phyloP scores from a whole-genome alignment of 176 grass and related monocot genomes.

The Olyra latifolia region DNA sequence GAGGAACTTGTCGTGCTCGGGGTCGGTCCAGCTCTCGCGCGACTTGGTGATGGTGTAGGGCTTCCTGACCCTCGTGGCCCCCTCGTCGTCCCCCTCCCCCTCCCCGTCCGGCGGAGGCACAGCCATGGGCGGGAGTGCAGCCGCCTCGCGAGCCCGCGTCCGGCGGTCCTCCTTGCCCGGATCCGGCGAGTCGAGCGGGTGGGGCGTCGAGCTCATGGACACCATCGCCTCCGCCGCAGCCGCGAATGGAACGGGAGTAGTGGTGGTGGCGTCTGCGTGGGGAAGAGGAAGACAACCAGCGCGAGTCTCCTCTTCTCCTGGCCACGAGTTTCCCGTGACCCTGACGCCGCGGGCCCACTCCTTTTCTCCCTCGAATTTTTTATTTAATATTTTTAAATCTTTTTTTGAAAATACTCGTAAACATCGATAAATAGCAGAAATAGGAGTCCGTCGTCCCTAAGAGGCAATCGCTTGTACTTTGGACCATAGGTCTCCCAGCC shows the following conservation, averaged over 20 bases:
- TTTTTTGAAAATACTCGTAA: too few relatives aligned
- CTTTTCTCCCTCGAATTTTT: fast-evolving
- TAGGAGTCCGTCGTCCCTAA: too few relatives aligned
- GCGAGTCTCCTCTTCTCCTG: neutral
- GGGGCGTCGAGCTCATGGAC: conserved; percentile 11
- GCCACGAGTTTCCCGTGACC: conserved; percentile 17
- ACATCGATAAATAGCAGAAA: too few relatives aligned
- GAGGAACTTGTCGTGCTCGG: conserved; percentile 61
- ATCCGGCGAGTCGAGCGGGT: conserved; percentile 3
- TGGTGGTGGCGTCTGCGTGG: neutral
- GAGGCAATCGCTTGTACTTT: too few relatives aligned
- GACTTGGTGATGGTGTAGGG: conserved; percentile 51
- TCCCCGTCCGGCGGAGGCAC: neutral
- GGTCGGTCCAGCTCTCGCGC: conserved; percentile 54
- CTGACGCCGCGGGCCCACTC: neutral
- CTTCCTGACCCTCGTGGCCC: conserved; percentile 27
- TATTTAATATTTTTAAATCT: too few relatives aligned
- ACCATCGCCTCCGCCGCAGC: neutral
- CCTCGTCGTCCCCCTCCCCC: neutral
- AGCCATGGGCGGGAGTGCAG: neutral
- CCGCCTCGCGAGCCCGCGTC: neutral
- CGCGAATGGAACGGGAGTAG: too few relatives aligned
- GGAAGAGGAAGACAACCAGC: neutral
- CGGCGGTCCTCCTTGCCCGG: neutral
- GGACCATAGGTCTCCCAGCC: too few relatives aligned